Conservation (phyloP, 1,139 yeast species). For the Pichia sp. region DNA sequence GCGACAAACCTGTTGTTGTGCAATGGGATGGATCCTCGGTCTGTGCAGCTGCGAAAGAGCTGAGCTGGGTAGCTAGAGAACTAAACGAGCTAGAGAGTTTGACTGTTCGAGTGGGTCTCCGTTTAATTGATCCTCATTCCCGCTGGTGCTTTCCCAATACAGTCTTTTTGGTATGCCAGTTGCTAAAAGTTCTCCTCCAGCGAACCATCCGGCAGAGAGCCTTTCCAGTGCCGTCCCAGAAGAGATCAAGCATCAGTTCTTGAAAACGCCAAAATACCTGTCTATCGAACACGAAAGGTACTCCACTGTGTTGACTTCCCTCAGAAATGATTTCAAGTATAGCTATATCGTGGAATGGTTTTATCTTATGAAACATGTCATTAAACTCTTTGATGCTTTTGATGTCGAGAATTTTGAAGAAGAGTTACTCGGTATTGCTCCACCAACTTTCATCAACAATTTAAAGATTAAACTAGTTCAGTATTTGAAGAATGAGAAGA, state of each 20-base stretch:
- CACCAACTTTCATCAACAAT: slow-evolving; percentile 35
- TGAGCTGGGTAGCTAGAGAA: too few relatives aligned
- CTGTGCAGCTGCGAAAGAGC: too few relatives aligned
- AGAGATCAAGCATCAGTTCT: slow-evolving; percentile 21
- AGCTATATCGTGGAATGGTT: slow-evolving; percentile 47
- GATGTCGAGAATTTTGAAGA: slow-evolving; percentile 51
- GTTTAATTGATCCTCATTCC: too few relatives aligned
- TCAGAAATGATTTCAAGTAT: slow-evolving; percentile 30
- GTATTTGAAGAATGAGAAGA: slow-evolving; percentile 24
- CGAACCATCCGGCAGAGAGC: slow-evolving; percentile 23
- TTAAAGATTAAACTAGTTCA: slow-evolving; percentile 37
- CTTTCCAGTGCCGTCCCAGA: slow-evolving; percentile 25
- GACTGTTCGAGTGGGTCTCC: too few relatives aligned
- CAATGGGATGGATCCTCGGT: too few relatives aligned
- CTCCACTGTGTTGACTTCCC: slow-evolving; percentile 11
- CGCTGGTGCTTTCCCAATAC: too few relatives aligned
- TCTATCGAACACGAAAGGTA: slow-evolving; percentile 26
- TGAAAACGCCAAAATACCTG: slow-evolving; percentile 25
- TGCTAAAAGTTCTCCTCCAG: background rate
- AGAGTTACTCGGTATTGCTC: slow-evolving; percentile 41
- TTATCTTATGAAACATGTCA: slow-evolving; percentile 37
- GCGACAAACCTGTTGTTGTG: too few relatives aligned
- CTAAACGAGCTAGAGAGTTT: too few relatives aligned
- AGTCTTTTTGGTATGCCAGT: slow-evolving; percentile 5
- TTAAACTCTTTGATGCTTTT: slow-evolving; percentile 41